Conservation (phyloP, 768 basidiomycete species). For the Boletus tomentosulus region DNA sequence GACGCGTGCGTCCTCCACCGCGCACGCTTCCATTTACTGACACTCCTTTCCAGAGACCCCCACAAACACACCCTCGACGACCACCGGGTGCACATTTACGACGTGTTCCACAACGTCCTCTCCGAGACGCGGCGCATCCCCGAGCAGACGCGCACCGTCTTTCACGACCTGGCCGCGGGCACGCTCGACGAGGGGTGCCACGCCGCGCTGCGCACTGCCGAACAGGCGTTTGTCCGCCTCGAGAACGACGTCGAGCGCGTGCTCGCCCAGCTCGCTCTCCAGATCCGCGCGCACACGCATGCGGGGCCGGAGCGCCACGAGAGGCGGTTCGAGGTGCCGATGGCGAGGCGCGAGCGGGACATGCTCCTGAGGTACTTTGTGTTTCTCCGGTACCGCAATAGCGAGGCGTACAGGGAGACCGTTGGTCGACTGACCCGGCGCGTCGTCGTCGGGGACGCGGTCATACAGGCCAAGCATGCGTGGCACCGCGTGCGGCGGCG, state of each 20-base stretch:
- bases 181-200: constrained; percentile 35
- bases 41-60: constrained; percentile 17
- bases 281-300: constrained; percentile 16
- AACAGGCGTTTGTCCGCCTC: constrained; percentile 40
- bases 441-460: constrained; percentile 19
- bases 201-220: constrained; percentile 38
- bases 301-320: not conserved
- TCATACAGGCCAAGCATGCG: constrained; percentile 16
- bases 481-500: constrained; percentile 29
- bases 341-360: constrained; percentile 30
- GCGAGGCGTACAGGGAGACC: constrained; percentile 41
- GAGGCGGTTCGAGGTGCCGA: constrained; percentile 18
- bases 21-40: not conserved
- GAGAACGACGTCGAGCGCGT: constrained; percentile 41
- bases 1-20: constrained; percentile 31
- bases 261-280: constrained; percentile 34
- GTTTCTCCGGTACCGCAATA: constrained; percentile 58
- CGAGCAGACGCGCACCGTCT: constrained; percentile 34
- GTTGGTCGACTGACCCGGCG: constrained; percentile 26
- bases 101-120: constrained; percentile 49
- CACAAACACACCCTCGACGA: constrained; percentile 29
- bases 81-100: constrained; percentile 48
- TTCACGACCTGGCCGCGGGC: constrained; percentile 38
- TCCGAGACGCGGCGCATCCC: constrained; percentile 41
- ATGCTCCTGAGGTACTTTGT: constrained; percentile 47